Conservation (phyloP, 331 rosid genomes). For the Acacia concinna region DNA sequence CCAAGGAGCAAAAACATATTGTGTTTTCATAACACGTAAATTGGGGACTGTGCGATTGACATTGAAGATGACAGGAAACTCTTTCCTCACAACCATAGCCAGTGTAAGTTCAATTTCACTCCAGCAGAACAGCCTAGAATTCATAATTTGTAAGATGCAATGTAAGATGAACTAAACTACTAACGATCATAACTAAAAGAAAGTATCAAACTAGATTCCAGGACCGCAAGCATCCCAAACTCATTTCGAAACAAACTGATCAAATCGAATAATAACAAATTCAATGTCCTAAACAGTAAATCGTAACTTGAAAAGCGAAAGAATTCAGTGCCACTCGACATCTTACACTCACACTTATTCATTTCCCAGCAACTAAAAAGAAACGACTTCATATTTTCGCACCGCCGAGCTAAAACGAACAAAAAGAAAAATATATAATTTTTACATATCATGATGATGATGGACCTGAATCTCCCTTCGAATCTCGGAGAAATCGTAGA, state of each 20-base stretch:
- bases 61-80: neutral
- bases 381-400: neutral
- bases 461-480: constrained; percentile 91
- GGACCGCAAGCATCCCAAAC: neutral
- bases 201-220: neutral
- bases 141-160: neutral
- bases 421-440: neutral
- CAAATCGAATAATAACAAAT: constrained; percentile 9
- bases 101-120: constrained; percentile 2
- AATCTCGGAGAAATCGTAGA: constrained; percentile 80
- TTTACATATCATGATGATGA: neutral
- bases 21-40: neutral
- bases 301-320: neutral
- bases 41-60: neutral
- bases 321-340: neutral
- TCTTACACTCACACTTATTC: neutral
- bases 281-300: neutral
- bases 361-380: neutral
- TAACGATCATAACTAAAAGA: neutral
- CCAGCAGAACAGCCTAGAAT: neutral
- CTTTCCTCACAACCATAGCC: neutral
- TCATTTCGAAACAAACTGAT: neutral
- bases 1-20: neutral
- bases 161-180: neutral
- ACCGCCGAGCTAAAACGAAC: neutral